Base-by-base conservation (phyloP, 495 filamentous ascomycete species). In the Schizothecium vesticola region DNA sequence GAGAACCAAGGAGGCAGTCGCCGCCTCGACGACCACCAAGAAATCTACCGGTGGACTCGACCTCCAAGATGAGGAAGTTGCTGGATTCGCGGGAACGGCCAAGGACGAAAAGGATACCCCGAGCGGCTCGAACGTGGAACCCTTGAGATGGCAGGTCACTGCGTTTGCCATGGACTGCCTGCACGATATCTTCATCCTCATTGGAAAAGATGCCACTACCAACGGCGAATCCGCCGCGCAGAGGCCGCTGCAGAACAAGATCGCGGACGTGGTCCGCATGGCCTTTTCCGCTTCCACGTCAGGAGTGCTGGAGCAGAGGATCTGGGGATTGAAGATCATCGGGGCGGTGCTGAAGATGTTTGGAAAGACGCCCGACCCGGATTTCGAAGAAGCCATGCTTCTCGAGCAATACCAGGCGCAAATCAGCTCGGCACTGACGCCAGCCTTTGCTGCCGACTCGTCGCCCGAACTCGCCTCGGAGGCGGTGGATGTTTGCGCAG, bases 371-470 rank as follows among this genome's bases (percentile, higher is more conserved):
- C 92, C 96, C 2, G 95, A 99, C 79, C 95, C 96, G 0, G 95
- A 98, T 74, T 98, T 99, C 74, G 87, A 93, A 9, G 95, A 99
- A 77, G 95, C 92, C 11, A 92, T 95, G 75, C 83, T 99, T 13
- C 86, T 99, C 0, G 95, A 99, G 73, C 95, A 98, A 75, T 99
- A 98, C 73, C 95, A 99, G 77, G 95, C 95, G 19, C 95, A 99
- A 76, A 97, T 98, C 73, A 92, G 94, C 71, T 97, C 95, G 1
- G 95, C 95, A 0, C 85, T 99, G 55, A 98, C 95, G 5, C 95
- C 95, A 10, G 96, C 95, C 1, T 99, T 99, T 81, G 93, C 94
- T 1, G 88, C 89, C 2, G 95, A 99, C 78, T 98, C 95, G 2
- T 97, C 94, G 5, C 93, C 95, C 1, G 96, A 97, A 75, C 83